Conservation (phyloP, 192 early-diverging fungal genomes). For the Coemansia sp. region DNA sequence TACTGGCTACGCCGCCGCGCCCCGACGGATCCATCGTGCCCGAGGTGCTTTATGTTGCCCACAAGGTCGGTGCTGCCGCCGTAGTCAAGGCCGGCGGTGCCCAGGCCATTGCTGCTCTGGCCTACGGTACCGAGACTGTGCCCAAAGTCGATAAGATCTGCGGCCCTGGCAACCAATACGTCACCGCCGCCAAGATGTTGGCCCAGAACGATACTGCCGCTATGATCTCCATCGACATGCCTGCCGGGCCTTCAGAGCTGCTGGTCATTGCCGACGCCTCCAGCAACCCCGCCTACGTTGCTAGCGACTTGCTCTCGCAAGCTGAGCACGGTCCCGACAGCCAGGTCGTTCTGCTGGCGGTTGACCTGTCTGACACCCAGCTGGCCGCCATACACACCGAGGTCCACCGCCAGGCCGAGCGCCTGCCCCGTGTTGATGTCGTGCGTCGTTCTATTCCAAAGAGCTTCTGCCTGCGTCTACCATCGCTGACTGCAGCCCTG, state of each 20-base stretch:
- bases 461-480: conserved; percentile 72
- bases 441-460: conserved; percentile 86
- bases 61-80: conserved; percentile 92
- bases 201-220: conserved; percentile 93
- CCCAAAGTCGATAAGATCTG: conserved; percentile 99
- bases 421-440: conserved; percentile 85
- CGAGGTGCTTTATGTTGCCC: conserved; percentile 97
- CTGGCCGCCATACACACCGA: conserved; percentile 75
- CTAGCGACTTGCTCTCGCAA: conserved; percentile 92
- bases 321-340: conserved; percentile 97
- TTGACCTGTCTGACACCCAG: conserved; percentile 66
- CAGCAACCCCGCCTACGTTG: conserved; percentile 87
- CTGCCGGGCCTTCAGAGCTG: conserved; percentile 98
- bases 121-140: conserved; percentile 94
- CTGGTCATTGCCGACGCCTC: conserved; percentile 92
- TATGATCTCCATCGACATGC: conserved; percentile 97
- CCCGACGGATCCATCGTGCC: conserved; percentile 88
- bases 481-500: conserved; percentile 74
- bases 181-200: conserved; percentile 99
- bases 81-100: conserved; percentile 95
- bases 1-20: conserved; percentile 93
- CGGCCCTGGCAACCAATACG: conserved; percentile 99
- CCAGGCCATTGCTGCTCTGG: conserved; percentile 97
- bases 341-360: conserved; percentile 92
- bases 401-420: conserved; percentile 78